Evolutionary conservation across 2,329 filamentous ascomycete species (phyloP), one percentile per base, ranked within the genome.

Genomic region (Aspergillus sp.): DNA sequence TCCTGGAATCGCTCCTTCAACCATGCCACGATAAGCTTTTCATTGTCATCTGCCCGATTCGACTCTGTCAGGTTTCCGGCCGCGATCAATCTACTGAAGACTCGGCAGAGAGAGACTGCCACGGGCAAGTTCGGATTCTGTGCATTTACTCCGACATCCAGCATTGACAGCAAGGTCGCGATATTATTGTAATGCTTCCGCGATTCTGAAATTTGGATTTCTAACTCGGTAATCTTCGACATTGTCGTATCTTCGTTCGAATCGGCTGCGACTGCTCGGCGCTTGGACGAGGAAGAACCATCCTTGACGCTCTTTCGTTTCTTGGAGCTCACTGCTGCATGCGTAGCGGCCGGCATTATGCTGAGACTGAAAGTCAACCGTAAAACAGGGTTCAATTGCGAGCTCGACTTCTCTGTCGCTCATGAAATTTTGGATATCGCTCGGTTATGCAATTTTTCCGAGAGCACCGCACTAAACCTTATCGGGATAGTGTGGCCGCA

Each of bases 181-280:
- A 97, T 91, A 63, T 95, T 89, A 74, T 95, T 95, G 76, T 94
- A 95, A 70, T 95, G 81, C 67, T 90, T 88, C 62, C 83, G 86
- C 44, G 90, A 95, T 67, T 93, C 84, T 52, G 90, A 71, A 47
- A 97, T 90, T 49, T 87, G 84, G 53, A 81, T 77, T 71, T 96
- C 90, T 47, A 96, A 78, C 46, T 81, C 72, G 38, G 91, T 71
- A 50, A 95, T 87, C 53, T 82, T 79, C 48, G 80, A 76, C 63
- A 85, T 79, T 41, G 74, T 66, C 61, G 83, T 78, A 61, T 83
- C 78, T 52, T 78, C 71, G 49, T 67, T 62, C 38, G 68, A 65
- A 45, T 75, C 74, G 53, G 74, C 71, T 44, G 69, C 69, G 53
- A 75, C 71, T 59, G 71, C 74, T 61, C 61, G 67, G 52, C 63